Base-by-base conservation (phyloP, 2,329 filamentous ascomycete genomes). In the Dryadomyces sulphureus region DNA sequence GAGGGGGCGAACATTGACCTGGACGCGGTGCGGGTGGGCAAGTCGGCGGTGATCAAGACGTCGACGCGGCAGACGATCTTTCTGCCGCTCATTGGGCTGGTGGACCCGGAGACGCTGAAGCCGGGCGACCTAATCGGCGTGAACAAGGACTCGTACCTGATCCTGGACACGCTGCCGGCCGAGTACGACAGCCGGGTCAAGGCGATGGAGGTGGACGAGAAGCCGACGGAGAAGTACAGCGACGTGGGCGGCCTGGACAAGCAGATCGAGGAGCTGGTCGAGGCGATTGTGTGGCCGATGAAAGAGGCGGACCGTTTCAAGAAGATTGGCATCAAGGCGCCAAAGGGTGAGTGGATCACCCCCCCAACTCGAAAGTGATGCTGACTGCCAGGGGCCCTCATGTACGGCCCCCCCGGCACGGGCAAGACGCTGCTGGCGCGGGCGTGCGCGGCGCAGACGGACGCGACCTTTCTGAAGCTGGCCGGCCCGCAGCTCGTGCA, bases 171-270 rank as follows among this genome's bases (percentile, higher is more conserved):
- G 21, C 73, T 98, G 54, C 92, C 92, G 1, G 92, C 92, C 41
- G 93, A 98, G 64, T 98, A 98, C 60, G 92, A 98, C 62, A 96
- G 90, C 67, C 80, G 92, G 64, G 92, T 98, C 54, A 98, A 98
- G 72, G 93, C 93, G 32, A 98, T 98, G 92, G 93, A 98, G 70
- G 92, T 98, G 7, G 92, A 98, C 59, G 93, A 98, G 75, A 98
- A 98, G 73, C 93, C 92, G 9, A 96, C 89, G 35, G 92, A 98
- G 67, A 94, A 96, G 68, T 98, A 98, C 69, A 92, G 82, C 46
- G 92, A 98, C 68, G 93, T 98, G 14, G 92, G 92, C 67, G 92
- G 92, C 44, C 66, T 98, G 57, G 89, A 95, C 67, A 98, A 98
- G 70, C 92, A 98, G 71, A 98, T 98, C 60, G 90, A 95, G 64